Evolutionary conservation across 176 grass and related monocot species (phyloP), one percentile per base, ranked within the genome.

Genomic region (Aegilops tauschii): DNA sequence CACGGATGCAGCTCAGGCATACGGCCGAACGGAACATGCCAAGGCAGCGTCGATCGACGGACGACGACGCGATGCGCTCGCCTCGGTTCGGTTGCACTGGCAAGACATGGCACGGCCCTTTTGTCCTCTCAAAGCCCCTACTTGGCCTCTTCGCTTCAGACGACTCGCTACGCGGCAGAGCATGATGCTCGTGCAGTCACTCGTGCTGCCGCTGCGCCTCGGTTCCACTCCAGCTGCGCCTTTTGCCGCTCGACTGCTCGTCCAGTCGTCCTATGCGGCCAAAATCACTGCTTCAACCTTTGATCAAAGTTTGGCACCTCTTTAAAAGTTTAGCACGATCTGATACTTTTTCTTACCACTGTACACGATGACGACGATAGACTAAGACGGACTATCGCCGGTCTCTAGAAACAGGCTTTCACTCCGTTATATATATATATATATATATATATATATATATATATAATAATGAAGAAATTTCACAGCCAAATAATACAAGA

Each of bases 11-110:
- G 20, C 16, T 4, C 17, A 2, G 21, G 21, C 31, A 49, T 69
- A 3, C 71, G 21, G 62, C 31, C 86, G 45, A 77, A 10, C 49
- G 86, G 45, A 14, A 31, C 36, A 64, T 29, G 74, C 87, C 87
- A 79, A 88, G 36, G 78, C 44, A 59, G 61, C 35, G 69, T 73
- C 50, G 50, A 18, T 54, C 50, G 16, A 54, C 50, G 65, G 5
- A 54, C 50, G 65, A n/a, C 13, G 64, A 49, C 18, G 74, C 50
- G 37, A 61, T 40, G 44, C 2, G 18, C 5, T 42, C 4, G 28
- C 5, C 21, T 14, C 37, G 70, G 69, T 71, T 71, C 18, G 18
- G 18, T 21, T 83, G 16, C 45, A 32, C 30, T 36, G 83, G 16
- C 36, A 37, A 37, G 36, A 1, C 42, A 44, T 44, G 42, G 10